Evolutionary conservation across 371 early-diverging fungal genomes (phyloP).

Genomic region (Lichtheimia ornata): DNA sequence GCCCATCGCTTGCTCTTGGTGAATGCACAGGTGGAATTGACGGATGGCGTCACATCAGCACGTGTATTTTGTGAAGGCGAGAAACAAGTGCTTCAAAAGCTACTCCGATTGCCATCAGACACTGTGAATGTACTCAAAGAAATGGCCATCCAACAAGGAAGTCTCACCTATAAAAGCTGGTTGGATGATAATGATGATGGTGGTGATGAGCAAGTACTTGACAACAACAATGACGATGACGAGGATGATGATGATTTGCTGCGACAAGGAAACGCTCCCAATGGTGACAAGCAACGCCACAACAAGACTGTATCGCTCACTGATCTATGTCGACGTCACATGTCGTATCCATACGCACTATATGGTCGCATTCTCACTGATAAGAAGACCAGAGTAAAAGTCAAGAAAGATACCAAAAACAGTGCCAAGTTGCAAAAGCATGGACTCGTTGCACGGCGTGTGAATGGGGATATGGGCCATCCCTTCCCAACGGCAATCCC

Average conservation of each 20-base stretch:
- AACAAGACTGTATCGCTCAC: no score
- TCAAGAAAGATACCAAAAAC: neutral
- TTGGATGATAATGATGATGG: slow-evolving; percentile 5
- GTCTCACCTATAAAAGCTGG: slow-evolving; percentile 9
- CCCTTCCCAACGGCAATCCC: neutral
- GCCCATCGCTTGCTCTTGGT: slow-evolving; percentile 19
- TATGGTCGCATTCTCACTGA: neutral
- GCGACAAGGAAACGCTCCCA: neutral
- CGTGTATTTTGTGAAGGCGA: slow-evolving; percentile 33
- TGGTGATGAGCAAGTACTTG: slow-evolving; percentile 1
- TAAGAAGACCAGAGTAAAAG: neutral
- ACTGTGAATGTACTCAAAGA: slow-evolving; percentile 21
- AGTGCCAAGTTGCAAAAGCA: neutral
- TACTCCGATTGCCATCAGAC: slow-evolving; percentile 17
- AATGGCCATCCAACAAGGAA: slow-evolving; percentile 14
- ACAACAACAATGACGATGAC: slow-evolving; percentile 4
- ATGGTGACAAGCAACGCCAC: no score
- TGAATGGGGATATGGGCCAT: no score
- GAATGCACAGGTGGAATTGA: slow-evolving; percentile 17
- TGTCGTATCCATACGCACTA: neutral
- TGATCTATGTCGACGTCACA: neutral
- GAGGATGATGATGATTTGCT: neutral
- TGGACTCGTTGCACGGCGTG: neutral
- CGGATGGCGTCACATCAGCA: slow-evolving; percentile 26
- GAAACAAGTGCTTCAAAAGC: slow-evolving; percentile 15